These are phyloP conservation scores for Dendrocalamus sinicus DNA, from an alignment of 176 grass and related monocot species.

Conservation along the genomic window DNA sequence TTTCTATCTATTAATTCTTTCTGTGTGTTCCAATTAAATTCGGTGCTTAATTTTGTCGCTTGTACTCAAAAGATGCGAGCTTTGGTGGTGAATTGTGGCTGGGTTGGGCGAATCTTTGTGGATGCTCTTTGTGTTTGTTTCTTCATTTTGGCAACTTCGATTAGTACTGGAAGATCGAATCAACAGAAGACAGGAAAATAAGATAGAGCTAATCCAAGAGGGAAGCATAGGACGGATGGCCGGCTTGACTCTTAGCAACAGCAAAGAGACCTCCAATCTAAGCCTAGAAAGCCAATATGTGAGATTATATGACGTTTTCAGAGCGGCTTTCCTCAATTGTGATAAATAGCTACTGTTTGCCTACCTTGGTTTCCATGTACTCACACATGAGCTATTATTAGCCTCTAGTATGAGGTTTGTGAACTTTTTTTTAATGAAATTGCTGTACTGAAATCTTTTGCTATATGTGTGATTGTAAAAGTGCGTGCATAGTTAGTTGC, in stretches of 20 bases:
- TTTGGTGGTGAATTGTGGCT: not conserved
- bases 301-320: too few relatives aligned
- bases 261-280: too few relatives aligned
- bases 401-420: conserved; percentile 24
- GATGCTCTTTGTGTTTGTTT: not conserved
- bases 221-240: too few relatives aligned
- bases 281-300: too few relatives aligned
- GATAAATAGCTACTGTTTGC: not conserved
- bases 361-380: conserved; percentile 16
- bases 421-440: conserved; percentile 14
- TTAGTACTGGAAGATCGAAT: conserved; percentile 9
- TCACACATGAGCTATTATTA: conserved; percentile 4
- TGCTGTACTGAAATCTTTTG: not conserved
- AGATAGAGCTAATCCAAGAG: too few relatives aligned
- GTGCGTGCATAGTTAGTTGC: not conserved
- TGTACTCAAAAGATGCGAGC: not conserved
- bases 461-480: not conserved
- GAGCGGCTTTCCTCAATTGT: not conserved
- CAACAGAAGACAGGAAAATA: too few relatives aligned
- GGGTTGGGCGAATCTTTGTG: conserved; percentile 29
- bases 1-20: not conserved
- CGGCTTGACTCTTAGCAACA: too few relatives aligned
- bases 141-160: not conserved
- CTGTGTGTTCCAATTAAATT: not conserved
- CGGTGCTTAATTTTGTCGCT: not conserved